Conservation (phyloP, 768 basidiomycete species). For the Asterophora parasitica region DNA sequence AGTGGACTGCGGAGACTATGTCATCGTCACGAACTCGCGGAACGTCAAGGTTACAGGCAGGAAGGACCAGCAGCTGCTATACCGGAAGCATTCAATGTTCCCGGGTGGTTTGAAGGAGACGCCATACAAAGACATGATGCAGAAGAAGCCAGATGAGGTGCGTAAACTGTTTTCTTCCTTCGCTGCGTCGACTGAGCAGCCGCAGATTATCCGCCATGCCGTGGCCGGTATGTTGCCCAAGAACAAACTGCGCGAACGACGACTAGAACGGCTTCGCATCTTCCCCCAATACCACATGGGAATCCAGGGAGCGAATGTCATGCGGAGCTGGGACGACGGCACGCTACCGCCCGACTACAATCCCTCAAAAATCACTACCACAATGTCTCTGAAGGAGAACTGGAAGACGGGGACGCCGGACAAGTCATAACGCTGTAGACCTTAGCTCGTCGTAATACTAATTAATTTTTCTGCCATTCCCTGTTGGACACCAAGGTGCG, state of each 20-base stretch:
- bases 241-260: slow-evolving; percentile 88
- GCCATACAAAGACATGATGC: slow-evolving; percentile 79
- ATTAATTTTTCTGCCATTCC: background rate
- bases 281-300: slow-evolving; percentile 80
- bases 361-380: slow-evolving; percentile 37
- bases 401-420: slow-evolving; percentile 19
- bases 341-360: slow-evolving; percentile 50
- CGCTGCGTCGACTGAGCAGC: background rate
- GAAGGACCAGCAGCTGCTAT: slow-evolving; percentile 84
- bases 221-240: slow-evolving; percentile 99
- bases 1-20: slow-evolving; percentile 99
- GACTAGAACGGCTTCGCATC: slow-evolving; percentile 84
- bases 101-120: slow-evolving; percentile 93
- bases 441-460: slow-evolving; percentile 4
- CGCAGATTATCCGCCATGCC: slow-evolving; percentile 89
- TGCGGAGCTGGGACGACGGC: slow-evolving; percentile 83
- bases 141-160: slow-evolving; percentile 85
- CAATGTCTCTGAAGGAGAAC: slow-evolving; percentile 30
- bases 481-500: background rate
- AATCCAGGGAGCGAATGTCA: slow-evolving; percentile 67
- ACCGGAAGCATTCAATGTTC: slow-evolving; percentile 87
- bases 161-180: slow-evolving; percentile 21
- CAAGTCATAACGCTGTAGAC: slow-evolving; percentile 12
- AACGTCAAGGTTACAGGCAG: slow-evolving; percentile 83
- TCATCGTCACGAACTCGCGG: slow-evolving; percentile 87